phyloP scores from a whole-genome alignment of 768 basidiomycete genomes.

The Pluteus cervinus region DNA sequence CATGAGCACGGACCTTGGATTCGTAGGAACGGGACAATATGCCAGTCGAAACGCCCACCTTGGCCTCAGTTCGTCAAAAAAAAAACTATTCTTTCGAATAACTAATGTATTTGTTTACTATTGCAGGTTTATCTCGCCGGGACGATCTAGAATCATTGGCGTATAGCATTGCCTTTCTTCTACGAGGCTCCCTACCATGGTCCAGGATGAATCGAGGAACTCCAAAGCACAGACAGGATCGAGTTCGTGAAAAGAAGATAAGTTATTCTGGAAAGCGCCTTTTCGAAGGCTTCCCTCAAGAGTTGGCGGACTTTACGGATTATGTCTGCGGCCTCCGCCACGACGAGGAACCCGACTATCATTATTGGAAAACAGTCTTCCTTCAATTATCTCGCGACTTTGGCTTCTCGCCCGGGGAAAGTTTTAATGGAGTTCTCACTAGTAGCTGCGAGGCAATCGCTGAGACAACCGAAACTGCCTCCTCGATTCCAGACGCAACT shows the following conservation, averaged over 20 bases:
- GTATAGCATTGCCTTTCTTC: constrained; percentile 49
- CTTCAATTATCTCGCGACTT: too few relatives aligned
- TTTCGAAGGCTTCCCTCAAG: constrained; percentile 1
- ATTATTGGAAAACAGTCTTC: constrained; percentile 1
- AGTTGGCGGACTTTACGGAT: constrained; percentile 5
- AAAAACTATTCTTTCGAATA: constrained; percentile 5
- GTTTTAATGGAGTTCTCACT: too few relatives aligned
- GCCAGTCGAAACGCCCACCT: constrained; percentile 26
- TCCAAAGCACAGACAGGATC: constrained; percentile 3
- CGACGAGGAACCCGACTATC: constrained; percentile 5
- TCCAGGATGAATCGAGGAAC: constrained; percentile 1
- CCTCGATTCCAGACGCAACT: too few relatives aligned
- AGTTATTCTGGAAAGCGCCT: constrained; percentile 1
- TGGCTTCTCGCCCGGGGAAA: too few relatives aligned
- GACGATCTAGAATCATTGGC: constrained; percentile 56
- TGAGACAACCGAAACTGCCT: too few relatives aligned
- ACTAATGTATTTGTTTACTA: constrained; percentile 4
- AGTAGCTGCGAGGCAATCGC: too few relatives aligned
- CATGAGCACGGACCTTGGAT: too few relatives aligned
- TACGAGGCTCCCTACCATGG: constrained; percentile 37
- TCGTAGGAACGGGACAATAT: constrained; percentile 24
- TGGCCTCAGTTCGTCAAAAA: constrained; percentile 18
- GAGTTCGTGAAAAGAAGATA: constrained; percentile 3
- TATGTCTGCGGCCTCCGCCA: constrained; percentile 2
- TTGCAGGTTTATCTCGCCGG: constrained; percentile 24